Evolutionary conservation across 148 eudicot genomes (phyloP).

Genomic region (Chenopodium formosanum): DNA sequence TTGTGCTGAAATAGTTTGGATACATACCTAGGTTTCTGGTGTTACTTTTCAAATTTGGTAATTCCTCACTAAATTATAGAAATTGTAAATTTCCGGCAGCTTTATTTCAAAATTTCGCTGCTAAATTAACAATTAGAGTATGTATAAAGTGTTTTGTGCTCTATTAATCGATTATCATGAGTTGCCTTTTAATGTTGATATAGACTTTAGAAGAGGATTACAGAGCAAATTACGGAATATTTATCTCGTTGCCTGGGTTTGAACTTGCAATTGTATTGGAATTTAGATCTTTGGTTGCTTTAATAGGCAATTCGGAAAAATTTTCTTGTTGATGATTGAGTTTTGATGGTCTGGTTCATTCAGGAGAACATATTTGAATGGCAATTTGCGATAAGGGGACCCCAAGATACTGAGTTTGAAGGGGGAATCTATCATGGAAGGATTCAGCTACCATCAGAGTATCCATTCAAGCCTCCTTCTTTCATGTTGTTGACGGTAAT

Average conservation of each 20-base stretch:
- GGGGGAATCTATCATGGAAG: conserved; percentile 98
- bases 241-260: background rate
- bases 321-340: conserved; percentile 4
- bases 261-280: background rate
- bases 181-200: background rate
- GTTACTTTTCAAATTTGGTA: background rate
- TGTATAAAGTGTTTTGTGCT: background rate
- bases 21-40: background rate
- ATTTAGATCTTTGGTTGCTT: no score
- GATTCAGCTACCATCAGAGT: conserved; percentile 90
- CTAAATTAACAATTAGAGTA: background rate
- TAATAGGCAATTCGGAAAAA: background rate
- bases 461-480: conserved; percentile 96
- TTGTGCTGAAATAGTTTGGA: background rate
- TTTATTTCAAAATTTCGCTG: background rate
- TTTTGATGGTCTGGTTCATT: background rate
- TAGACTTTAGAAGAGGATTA: background rate
- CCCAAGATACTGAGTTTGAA: conserved; percentile 84
- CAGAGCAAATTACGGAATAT: background rate
- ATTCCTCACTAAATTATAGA: background rate
- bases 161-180: background rate
- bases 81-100: no score
- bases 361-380: conserved; percentile 98
- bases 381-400: conserved; percentile 98
- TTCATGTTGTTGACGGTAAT: conserved; percentile 91